Evolutionary conservation across 2,329 filamentous ascomycete species (phyloP).

Genomic region (Lachnellula suecica): DNA sequence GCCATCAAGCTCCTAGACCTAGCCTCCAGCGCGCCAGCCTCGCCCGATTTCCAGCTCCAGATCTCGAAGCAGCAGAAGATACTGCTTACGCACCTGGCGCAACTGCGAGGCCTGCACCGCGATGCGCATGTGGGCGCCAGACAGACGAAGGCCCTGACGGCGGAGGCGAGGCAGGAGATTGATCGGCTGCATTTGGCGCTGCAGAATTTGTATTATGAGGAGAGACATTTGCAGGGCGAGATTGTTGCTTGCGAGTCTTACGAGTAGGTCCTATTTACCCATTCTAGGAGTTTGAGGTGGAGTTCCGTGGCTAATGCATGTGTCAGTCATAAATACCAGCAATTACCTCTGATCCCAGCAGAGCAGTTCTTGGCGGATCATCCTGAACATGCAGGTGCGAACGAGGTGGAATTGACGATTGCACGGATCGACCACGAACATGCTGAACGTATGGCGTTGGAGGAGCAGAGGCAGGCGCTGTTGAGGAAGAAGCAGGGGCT

Average conservation of each 20-base stretch:
- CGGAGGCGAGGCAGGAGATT: conserved; percentile 85
- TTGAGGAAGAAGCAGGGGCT: conserved; percentile 70
- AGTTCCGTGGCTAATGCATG: conserved; percentile 15
- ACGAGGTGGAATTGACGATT: conserved; percentile 82
- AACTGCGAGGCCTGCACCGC: conserved; percentile 80
- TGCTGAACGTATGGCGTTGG: conserved; percentile 77
- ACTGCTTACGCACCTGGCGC: conserved; percentile 75
- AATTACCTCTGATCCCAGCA: conserved; percentile 79
- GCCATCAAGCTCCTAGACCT: conserved; percentile 67
- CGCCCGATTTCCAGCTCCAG: conserved; percentile 52
- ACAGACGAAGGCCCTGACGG: conserved; percentile 81
- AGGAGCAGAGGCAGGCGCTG: conserved; percentile 78
- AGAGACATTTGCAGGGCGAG: conserved; percentile 85
- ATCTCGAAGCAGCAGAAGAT: conserved; percentile 77
- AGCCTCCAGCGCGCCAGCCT: conserved; percentile 50
- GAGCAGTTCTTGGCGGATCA: conserved; percentile 78
- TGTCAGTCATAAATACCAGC: conserved; percentile 78
- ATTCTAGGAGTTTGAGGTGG: background rate
- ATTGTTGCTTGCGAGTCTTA: conserved; percentile 89
- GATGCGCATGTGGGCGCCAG: conserved; percentile 78
- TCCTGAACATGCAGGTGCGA: conserved; percentile 70
- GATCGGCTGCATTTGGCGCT: conserved; percentile 88
- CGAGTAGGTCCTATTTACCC: conserved; percentile 67
- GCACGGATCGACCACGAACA: conserved; percentile 91
- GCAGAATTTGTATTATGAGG: conserved; percentile 96